phyloP scores from a whole-genome alignment of 345 rosid genomes.

The Tarenaya hassleriana region DNA sequence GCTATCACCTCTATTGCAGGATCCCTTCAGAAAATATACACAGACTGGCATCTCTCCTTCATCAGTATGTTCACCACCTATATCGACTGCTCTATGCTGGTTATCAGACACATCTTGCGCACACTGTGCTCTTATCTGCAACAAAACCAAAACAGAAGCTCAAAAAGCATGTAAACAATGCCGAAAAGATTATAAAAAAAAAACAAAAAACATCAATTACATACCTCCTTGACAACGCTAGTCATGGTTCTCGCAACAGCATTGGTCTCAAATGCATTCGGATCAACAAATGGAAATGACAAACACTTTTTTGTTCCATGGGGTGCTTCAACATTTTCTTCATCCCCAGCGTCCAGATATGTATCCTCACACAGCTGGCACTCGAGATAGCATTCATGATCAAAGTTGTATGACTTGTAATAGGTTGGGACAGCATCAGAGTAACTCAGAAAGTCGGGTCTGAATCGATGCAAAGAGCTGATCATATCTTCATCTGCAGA shows the following conservation, averaged over 20 bases:
- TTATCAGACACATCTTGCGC: conserved; percentile 22
- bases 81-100: conserved; percentile 22
- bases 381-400: conserved; percentile 58
- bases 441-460: conserved; percentile 54
- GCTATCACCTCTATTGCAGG: conserved; percentile 60
- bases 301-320: conserved; percentile 46
- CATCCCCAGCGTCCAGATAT: conserved; percentile 34
- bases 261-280: conserved; percentile 44
- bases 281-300: conserved; percentile 64
- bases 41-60: conserved; percentile 38
- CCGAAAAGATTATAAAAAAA: neutral
- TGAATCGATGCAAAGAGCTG: conserved; percentile 57
- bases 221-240: conserved; percentile 62
- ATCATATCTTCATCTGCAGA: conserved; percentile 75
- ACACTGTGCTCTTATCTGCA: conserved; percentile 52
- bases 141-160: conserved; percentile 18
- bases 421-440: conserved; percentile 52
- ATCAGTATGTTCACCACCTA: conserved; percentile 26
- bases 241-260: conserved; percentile 42
- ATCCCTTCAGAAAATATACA: conserved; percentile 61
- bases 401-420: conserved; percentile 51
- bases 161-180: conserved; percentile 15
- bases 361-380: conserved; percentile 35
- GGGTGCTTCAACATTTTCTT: conserved; percentile 33
- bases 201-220: conserved; percentile 13